Conservation (phyloP, 2,329 filamentous ascomycete species). For the Ascosphaera acerosa region DNA sequence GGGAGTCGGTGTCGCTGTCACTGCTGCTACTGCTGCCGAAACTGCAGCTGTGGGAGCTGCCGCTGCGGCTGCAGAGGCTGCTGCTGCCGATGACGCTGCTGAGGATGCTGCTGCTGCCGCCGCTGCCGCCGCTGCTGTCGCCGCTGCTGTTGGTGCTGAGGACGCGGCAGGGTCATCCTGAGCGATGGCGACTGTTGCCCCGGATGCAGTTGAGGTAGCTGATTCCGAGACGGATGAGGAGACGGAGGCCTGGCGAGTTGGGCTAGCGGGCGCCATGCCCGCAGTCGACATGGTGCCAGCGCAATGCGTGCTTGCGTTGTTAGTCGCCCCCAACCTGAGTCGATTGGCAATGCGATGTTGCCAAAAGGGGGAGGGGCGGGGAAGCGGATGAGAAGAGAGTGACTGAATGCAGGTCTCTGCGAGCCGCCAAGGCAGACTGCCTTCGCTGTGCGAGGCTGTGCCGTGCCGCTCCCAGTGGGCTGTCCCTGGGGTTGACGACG, state of each 20-base stretch:
- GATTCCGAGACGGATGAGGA: conserved; percentile 1
- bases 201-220: neutral
- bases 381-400: neutral
- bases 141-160: neutral
- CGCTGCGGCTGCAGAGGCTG: neutral
- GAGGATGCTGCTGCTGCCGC: neutral
- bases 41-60: neutral
- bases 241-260: neutral
- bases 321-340: neutral
- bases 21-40: conserved; percentile 1
- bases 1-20: conserved; percentile 3
- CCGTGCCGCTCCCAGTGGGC: no score
- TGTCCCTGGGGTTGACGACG: no score
- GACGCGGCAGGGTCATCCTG: neutral
- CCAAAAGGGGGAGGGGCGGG: neutral
- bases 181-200: neutral
- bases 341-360: neutral
- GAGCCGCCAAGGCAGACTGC: neutral
- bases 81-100: neutral
- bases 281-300: neutral
- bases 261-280: conserved; percentile 1
- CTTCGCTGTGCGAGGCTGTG: no score
- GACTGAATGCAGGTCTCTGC: neutral
- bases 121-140: neutral
- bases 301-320: neutral